Evolutionary conservation across 2,329 filamentous ascomycete genomes (phyloP), one percentile per base, ranked within the genome.

Genomic region (Xylariaceae sp.): DNA sequence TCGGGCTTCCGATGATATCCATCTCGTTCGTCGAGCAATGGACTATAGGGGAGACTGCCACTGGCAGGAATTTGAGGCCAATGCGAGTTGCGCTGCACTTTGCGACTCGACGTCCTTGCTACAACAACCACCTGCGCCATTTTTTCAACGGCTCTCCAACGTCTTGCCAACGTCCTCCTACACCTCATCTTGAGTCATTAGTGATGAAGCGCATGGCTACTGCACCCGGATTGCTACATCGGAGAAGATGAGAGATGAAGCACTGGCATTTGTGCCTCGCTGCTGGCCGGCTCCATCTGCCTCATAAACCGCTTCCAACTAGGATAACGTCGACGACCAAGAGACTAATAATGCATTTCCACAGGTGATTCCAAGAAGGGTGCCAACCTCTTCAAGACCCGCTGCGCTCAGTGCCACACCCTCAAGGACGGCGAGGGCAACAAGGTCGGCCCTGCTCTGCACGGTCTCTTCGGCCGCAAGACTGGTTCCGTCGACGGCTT

Each of bases 331-430:
- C 11, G 19, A 35, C 33, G 17, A 27, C 22, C 2, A 14, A 10
- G 22, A 32, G 39, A 51, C 70, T 72, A 60, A 72, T 48, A 38
- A 44, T 19, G 44, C 55, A n/a, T 47, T 55, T 32, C 45, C 38
- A 12, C 68, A 96, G 91, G 90, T 81, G 90, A 96, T 75, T 68
- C 80, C 69, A 90, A 91, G 81, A 96, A 96, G 87, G 92, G 92
- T 83, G 92, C 90, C 76, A 89, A 86, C 81, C 89, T 97, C 72
- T 97, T 97, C 90, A 96, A 96, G 85, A 97, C 91, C 63, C 87
- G 94, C 73, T 99, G 94, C 81, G 88, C 89, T 62, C 90, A 96
- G 80, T 99, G 94, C 88, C 94, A 99, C 82, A 97, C 89, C 75
- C 80, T 96, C 72, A 90, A 95, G 76, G 81, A 80, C 58, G 87